Conservation (phyloP, 2,329 filamentous ascomycete species). For the Cladosporium colombiae region DNA sequence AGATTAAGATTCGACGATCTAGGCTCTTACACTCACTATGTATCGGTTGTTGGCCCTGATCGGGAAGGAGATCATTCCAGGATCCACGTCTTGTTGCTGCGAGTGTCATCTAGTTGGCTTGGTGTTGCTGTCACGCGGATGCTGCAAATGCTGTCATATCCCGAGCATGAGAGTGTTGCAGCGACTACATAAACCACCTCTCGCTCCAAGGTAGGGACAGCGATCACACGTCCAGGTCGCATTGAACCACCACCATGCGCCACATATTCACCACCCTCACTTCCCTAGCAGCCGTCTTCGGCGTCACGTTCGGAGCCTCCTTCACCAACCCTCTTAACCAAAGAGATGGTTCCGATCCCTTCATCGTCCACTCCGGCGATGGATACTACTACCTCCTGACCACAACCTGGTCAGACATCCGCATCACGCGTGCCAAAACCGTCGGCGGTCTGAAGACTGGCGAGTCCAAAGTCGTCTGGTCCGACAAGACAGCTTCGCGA, state of each 20-base stretch:
- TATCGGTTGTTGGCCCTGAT: background rate
- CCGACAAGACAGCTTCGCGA: conserved; percentile 47
- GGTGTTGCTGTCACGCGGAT: background rate
- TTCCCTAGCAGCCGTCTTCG: background rate
- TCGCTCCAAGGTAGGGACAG: background rate
- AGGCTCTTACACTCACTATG: background rate
- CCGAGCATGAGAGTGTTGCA: background rate
- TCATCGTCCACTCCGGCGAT: conserved; percentile 50
- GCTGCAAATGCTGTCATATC: background rate
- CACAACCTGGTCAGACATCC: conserved; percentile 57
- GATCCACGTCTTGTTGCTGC: background rate
- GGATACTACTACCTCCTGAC: conserved; percentile 61
- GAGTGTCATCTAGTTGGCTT: background rate
- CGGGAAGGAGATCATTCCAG: background rate
- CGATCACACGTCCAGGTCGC: background rate
- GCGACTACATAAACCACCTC: background rate
- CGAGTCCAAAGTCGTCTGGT: conserved; percentile 54
- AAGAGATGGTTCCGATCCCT: conserved; percentile 55
- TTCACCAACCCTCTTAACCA: conserved; percentile 57
- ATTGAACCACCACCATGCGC: background rate
- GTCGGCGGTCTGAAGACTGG: conserved; percentile 58
- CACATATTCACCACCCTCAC: background rate
- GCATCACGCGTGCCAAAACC: conserved; percentile 57
- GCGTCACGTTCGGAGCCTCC: conserved; percentile 21
- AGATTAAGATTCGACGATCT: background rate